A percentile compares a stretch with the other conserved stretches of the same genome.
phyloP scores from a whole-genome alignment of 805 yeast species.

The Suhomyces tanzawaensis region DNA sequence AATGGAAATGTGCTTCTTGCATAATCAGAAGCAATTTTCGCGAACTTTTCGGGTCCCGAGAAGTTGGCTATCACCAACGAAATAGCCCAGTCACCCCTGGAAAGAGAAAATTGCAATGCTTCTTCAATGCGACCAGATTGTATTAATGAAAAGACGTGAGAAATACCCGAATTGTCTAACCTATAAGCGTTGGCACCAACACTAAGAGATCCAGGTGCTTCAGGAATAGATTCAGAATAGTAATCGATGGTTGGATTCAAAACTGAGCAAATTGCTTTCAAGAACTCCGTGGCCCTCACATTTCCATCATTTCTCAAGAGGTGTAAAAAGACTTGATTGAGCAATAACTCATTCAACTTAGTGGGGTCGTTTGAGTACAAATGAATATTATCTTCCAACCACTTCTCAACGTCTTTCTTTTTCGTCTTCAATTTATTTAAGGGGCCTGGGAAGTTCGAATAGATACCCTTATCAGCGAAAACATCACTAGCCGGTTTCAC shows the following conservation, averaged over 20 bases:
- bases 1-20: constrained; percentile 45
- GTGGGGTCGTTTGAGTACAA: constrained; percentile 10
- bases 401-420: constrained; percentile 65
- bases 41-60: constrained; percentile 60
- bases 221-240: constrained; percentile 27
- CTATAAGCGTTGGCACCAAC: constrained; percentile 39
- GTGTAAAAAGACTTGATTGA: constrained; percentile 28
- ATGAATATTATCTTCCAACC: constrained; percentile 39
- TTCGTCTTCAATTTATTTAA: constrained; percentile 54
- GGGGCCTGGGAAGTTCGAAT: constrained; percentile 64
- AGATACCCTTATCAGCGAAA: constrained; percentile 22
- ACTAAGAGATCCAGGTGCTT: constrained; percentile 21
- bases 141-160: constrained; percentile 35
- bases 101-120: constrained; percentile 63
- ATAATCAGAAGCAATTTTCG: constrained; percentile 56
- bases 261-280: constrained; percentile 31
- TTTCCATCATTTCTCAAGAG: constrained; percentile 33
- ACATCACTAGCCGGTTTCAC: constrained; percentile 24
- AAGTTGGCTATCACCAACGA: constrained; percentile 70
- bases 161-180: constrained; percentile 37
- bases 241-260: constrained; percentile 45
- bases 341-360: constrained; percentile 24
- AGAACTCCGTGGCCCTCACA: constrained; percentile 24
- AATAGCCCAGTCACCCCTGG: constrained; percentile 70
- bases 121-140: constrained; percentile 63